A percentile compares a stretch with the other conserved stretches of the same genome.
These are phyloP conservation scores for Candida ovalis DNA, from an alignment of 805 yeast genomes.

Conservation along the genomic window DNA sequence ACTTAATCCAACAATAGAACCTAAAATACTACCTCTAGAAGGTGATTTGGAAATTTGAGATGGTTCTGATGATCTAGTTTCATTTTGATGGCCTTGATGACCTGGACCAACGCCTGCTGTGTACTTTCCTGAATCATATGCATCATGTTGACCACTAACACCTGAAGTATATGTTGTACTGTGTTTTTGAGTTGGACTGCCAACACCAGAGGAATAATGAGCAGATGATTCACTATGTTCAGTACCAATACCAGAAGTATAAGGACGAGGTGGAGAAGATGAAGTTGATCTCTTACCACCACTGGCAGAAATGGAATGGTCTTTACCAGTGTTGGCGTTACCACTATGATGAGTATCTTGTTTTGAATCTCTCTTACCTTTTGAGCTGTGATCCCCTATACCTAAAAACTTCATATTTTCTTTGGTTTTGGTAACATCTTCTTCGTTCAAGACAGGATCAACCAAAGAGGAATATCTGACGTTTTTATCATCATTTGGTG, in stretches of 20 bases:
- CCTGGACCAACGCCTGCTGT: neutral
- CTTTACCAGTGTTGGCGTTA: no score
- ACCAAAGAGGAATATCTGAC: slow-evolving; percentile 26
- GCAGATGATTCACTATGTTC: neutral
- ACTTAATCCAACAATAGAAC: no score
- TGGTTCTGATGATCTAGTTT: neutral
- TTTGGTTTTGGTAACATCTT: slow-evolving; percentile 13
- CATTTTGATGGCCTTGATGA: neutral
- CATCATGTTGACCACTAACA: neutral
- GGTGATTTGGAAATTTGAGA: no score
- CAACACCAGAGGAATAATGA: neutral
- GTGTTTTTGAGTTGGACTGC: neutral
- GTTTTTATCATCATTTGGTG: slow-evolving; percentile 12
- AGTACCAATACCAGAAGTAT: neutral
- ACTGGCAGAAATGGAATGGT: no score
- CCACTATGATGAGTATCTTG: neutral
- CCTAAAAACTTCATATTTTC: neutral
- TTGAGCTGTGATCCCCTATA: no score
- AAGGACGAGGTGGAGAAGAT: neutral
- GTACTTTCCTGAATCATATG: neutral
- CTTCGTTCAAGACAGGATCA: slow-evolving; percentile 22
- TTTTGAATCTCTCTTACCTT: no score
- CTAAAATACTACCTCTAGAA: no score
- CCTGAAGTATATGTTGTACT: neutral
- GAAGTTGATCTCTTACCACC: no score